Percentiles rank a stretch among this genome's conserved stretches.
These are phyloP conservation scores for Ramichloridium luteum DNA, from an alignment of 2,329 filamentous ascomycete genomes.

Conservation along the genomic window DNA sequence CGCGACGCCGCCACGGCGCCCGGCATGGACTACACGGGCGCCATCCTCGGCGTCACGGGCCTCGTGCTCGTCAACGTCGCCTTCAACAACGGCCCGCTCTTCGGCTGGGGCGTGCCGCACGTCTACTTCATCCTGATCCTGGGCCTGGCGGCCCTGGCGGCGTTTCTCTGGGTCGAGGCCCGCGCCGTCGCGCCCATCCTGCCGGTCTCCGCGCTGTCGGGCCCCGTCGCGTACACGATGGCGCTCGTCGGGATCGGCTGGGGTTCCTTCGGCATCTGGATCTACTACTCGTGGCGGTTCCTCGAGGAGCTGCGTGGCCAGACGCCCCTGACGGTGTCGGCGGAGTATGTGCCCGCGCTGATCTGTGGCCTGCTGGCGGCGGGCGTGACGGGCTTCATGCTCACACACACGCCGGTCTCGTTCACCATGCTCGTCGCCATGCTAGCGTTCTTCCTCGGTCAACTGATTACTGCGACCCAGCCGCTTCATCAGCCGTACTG, in stretches of 20 bases:
- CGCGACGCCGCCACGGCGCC: slow-evolving; percentile 2
- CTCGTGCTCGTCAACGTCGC: slow-evolving; percentile 24
- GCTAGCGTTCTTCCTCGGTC: slow-evolving; percentile 24
- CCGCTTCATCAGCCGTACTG: slow-evolving; percentile 27
- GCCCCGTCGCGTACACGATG: slow-evolving; percentile 18
- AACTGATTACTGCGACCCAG: slow-evolving; percentile 21
- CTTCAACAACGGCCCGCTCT: slow-evolving; percentile 23
- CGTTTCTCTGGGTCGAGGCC: slow-evolving; percentile 21
- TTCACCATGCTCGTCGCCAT: slow-evolving; percentile 29
- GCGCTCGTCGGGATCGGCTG: slow-evolving; percentile 21
- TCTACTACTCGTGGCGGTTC: slow-evolving; percentile 23
- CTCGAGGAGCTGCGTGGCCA: slow-evolving; percentile 22
- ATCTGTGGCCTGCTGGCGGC: slow-evolving; percentile 26
- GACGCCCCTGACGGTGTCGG: slow-evolving; percentile 23
- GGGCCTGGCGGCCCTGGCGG: slow-evolving; percentile 18
- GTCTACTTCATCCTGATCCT: slow-evolving; percentile 21
- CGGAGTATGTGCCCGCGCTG: slow-evolving; percentile 24
- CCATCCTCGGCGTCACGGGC: slow-evolving; percentile 19
- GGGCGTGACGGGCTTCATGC: slow-evolving; percentile 26
- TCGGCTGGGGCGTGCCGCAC: slow-evolving; percentile 20
- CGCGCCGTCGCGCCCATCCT: slow-evolving; percentile 15
- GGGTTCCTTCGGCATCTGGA: slow-evolving; percentile 26
- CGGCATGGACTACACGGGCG: slow-evolving; percentile 19
- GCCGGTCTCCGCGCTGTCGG: slow-evolving; percentile 17
- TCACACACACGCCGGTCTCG: slow-evolving; percentile 26